A percentile compares a stretch with the other conserved stretches of the same genome.
Conservation (phyloP, 768 basidiomycete species). For the Daedaleopsis sinensis region DNA sequence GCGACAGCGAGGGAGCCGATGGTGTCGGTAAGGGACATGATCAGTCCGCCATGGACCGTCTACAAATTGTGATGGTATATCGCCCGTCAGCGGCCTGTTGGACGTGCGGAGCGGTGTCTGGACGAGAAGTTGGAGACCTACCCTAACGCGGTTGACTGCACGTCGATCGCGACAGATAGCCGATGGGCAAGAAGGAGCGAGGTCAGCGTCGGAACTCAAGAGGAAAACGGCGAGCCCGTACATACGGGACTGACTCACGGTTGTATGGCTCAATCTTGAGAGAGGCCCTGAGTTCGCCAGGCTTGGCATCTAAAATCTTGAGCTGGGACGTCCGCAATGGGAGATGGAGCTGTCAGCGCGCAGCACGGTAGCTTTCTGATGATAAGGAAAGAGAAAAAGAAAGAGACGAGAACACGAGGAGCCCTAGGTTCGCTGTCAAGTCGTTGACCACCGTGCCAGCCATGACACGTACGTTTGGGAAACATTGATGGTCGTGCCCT, state of each 20-base stretch:
- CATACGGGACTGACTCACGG: slow-evolving; percentile 42
- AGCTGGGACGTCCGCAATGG: slow-evolving; percentile 44
- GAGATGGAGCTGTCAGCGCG: background rate
- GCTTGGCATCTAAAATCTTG: slow-evolving; percentile 63
- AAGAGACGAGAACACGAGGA: background rate
- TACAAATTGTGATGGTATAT: slow-evolving; percentile 23
- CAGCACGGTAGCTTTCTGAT: too few species aligned
- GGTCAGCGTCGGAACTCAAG: background rate
- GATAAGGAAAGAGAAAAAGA: background rate
- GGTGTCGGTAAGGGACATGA: slow-evolving; percentile 83
- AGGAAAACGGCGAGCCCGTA: too few species aligned
- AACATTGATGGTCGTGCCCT: slow-evolving; percentile 83
- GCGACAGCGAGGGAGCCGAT: slow-evolving; percentile 85
- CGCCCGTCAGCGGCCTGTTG: background rate
- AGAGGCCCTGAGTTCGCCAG: slow-evolving; percentile 70
- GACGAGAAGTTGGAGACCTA: slow-evolving; percentile 31
- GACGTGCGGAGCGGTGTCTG: background rate
- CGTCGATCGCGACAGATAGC: background rate
- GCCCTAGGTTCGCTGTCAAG: background rate
- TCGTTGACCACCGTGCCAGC: background rate
- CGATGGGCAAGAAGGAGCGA: background rate
- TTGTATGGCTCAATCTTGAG: slow-evolving; percentile 78
- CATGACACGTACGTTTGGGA: slow-evolving; percentile 62
- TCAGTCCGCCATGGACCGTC: slow-evolving; percentile 79
- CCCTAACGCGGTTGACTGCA: slow-evolving; percentile 82